Conservation (phyloP, 2,329 filamentous ascomycete species). For the Botrytis squamosa region DNA sequence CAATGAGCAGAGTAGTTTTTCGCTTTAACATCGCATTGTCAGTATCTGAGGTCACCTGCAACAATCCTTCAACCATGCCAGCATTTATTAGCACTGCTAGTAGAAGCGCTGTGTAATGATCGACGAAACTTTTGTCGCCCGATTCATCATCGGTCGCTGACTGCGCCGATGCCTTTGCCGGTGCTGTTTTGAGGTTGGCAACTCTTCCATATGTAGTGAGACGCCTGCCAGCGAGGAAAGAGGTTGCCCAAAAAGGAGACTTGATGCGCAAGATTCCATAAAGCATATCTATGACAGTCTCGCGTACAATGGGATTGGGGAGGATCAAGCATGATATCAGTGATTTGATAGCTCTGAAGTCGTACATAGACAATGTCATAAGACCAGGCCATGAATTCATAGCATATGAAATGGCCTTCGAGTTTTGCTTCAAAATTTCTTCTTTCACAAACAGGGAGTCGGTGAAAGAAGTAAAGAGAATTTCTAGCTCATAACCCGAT, state of each 20-base stretch:
- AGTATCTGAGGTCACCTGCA: conserved; percentile 65
- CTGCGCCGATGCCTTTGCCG: conserved; percentile 49
- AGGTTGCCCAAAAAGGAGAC: conserved; percentile 89
- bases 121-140: conserved; percentile 79
- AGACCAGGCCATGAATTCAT: conserved; percentile 93
- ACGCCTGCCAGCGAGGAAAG: conserved; percentile 87
- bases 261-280: conserved; percentile 84
- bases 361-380: conserved; percentile 82
- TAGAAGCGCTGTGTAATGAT: conserved; percentile 89
- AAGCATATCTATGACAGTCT: conserved; percentile 83
- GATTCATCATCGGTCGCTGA: conserved; percentile 60
- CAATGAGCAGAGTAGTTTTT: conserved; percentile 86
- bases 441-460: conserved; percentile 68
- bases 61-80: conserved; percentile 63
- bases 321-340: conserved; percentile 65
- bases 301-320: conserved; percentile 56
- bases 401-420: conserved; percentile 87
- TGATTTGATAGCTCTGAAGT: conserved; percentile 80
- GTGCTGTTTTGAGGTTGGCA: conserved; percentile 69
- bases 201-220: conserved; percentile 97
- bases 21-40: conserved; percentile 72
- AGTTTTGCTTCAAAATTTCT: conserved; percentile 73
- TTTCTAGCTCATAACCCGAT: conserved; percentile 84
- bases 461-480: conserved; percentile 88
- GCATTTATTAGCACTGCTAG: conserved; percentile 82